Base-by-base conservation (phyloP, 257 asterid species). In the Mitragyna speciosa region DNA sequence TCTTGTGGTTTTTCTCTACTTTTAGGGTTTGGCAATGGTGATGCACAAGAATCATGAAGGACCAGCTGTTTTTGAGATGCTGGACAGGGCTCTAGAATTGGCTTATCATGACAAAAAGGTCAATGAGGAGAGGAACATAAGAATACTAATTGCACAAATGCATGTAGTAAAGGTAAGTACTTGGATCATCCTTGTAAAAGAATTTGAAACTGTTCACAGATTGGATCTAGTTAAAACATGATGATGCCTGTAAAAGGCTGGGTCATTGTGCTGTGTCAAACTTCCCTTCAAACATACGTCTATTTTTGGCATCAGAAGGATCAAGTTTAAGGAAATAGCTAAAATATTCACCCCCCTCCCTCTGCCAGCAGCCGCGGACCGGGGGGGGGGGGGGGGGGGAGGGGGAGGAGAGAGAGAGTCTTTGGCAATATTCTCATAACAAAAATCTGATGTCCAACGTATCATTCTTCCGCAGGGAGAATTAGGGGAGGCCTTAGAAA, bases 21-120 rank as follows among this genome's bases (percentile, higher is more conserved):
- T 83, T 39, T 82, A 93, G 98, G 97, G 99, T 75, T 85, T 95
- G 82, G 99, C 97, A 30, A 93, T 93, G 94, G 98, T 88, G 84
- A 92, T 95, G 98, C 98, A 95, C 85, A 95, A 88, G 86, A 93
- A 93, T 78, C 82, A 76, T 59, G 98, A 95, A 84, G 97, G 97
- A 45, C 89, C 91, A 41, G 93, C 96, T 56, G 95, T 93, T 58
- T 92, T 93, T 65, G 97, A 89, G 81, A 93, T 93, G 97, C 93
- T 95, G 73, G 86, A 92, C 54, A 83, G 79, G 75, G 96, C 99
- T 66, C 81, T 91, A 52, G 87, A 88, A 80, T 79, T 92, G 79
- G 98, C 99, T 79, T 85, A 72, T 31, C 85, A 66, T 22, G 89
- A 85, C 52, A 93, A 85, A 28, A 88, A 76, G 82, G 97, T 91